Evolutionary conservation across 176 grass and related monocot species (phyloP), one percentile per base, ranked within the genome.

Genomic region (Oryza officinalis): DNA sequence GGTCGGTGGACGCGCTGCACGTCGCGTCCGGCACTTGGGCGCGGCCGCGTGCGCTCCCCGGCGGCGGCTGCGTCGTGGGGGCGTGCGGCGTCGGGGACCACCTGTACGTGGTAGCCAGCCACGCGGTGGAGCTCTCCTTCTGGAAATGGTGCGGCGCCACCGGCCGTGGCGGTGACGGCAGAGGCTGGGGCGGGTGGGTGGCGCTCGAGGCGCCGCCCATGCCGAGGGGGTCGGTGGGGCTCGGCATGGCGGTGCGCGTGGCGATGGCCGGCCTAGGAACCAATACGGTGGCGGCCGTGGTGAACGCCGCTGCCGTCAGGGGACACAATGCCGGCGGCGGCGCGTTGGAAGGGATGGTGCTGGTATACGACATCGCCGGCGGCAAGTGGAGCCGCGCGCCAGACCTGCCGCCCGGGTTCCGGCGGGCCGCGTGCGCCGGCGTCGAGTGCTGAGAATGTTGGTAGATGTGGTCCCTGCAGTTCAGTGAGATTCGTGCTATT

Each of bases 81-180:
- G 88, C 88, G 23, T 98, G 95, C 79, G 92, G 92, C 27, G 83
- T 87, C 40, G 84, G 88, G 10, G 86, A 87, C 2, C 83, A 89
- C 28, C 85, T 98, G 26, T 98, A 94, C 75, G 89, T 95, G 22
- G 66, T 95, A 12, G 95, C 92, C 1, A 95, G 95, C 82, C 95
- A 98, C 87, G 87, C 95, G 3, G 84, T 91, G 31, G 92, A 91
- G 72, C 75, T 98, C 63, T 95, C 92, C 30, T 95, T 98, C 81
- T 98, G 95, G 95, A 75, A 90, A 44, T 90, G 87, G 88, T 79
- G 78, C 28, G 89, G 75, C 23, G 64, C 78, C 14, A 72, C 33
- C 2, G 75, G 82, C 35, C 66, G 75, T 12, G 84, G 73, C 22
- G 35, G 69, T 5, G 59, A 44, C 13, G 43, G 59, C 1, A 71